phyloP scores from a whole-genome alignment of 345 rosid genomes.

The Dipteronia dyeriana region DNA sequence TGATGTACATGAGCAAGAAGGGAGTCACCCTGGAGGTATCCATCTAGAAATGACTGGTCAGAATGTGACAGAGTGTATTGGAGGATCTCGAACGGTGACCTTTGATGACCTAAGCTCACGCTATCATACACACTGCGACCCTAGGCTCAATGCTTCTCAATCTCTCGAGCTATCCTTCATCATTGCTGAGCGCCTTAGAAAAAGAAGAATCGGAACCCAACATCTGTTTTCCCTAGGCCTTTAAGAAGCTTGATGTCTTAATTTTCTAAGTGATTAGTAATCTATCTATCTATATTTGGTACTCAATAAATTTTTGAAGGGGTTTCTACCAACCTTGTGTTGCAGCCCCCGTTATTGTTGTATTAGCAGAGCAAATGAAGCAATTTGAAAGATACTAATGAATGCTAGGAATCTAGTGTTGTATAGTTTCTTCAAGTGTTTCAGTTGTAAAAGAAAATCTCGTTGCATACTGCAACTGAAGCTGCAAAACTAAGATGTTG shows the following conservation, averaged over 20 bases:
- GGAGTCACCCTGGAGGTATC: slow-evolving; percentile 62
- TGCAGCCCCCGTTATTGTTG: neutral
- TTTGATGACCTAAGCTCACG: slow-evolving; percentile 58
- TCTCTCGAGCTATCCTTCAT: slow-evolving; percentile 62
- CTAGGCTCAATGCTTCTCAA: slow-evolving; percentile 66
- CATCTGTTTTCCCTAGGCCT: slow-evolving; percentile 23
- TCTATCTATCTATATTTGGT: slow-evolving; percentile 14
- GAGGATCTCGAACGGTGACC: slow-evolving; percentile 63
- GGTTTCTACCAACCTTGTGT: neutral
- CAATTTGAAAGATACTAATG: neutral
- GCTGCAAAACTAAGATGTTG: slow-evolving; percentile 16
- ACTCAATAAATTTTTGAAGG: slow-evolving; percentile 15
- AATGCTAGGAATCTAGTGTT: neutral
- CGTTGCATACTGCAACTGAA: neutral
- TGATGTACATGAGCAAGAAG: slow-evolving; percentile 66
- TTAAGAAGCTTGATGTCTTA: neutral
- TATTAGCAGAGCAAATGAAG: neutral
- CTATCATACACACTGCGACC: slow-evolving; percentile 68
- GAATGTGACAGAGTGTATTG: slow-evolving; percentile 66
- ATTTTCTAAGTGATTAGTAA: neutral
- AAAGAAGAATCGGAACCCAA: slow-evolving; percentile 45
- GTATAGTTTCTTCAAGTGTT: neutral
- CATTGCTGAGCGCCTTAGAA: slow-evolving; percentile 60
- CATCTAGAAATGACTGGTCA: slow-evolving; percentile 74
- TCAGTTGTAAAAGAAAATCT: neutral